Conservation (phyloP, 176 grass and related monocot genomes). For the Aegilops umbellulata region DNA sequence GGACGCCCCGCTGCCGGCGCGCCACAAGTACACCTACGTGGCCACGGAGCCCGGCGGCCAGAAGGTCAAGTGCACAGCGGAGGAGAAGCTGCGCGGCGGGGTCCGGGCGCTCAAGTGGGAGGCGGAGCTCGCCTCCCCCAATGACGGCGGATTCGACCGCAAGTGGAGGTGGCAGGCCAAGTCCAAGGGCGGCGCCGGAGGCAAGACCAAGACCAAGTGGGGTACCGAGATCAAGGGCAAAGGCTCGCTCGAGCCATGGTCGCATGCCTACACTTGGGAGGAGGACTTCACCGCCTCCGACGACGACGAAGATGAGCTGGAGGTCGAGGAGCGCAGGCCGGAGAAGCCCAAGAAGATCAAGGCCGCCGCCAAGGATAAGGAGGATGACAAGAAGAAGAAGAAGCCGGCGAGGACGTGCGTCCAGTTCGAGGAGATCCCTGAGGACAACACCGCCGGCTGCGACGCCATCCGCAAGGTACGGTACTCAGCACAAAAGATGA, state of each 20-base stretch:
- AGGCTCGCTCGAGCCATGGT: conserved; percentile 47
- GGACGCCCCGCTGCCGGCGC: neutral
- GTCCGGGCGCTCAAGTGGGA: no score
- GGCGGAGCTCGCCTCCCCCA: conserved; percentile 49
- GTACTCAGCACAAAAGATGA: neutral
- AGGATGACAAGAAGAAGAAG: conserved; percentile 32
- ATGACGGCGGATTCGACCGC: conserved; percentile 70
- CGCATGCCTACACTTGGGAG: conserved; percentile 62
- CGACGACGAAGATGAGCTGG: no score
- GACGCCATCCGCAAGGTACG: conserved; percentile 56
- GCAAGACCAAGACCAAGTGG: conserved; percentile 62
- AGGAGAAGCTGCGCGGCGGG: conserved; percentile 46
- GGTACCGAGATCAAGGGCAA: conserved; percentile 71
- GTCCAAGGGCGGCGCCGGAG: neutral
- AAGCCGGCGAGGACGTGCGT: conserved; percentile 28
- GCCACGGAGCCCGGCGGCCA: conserved; percentile 42
- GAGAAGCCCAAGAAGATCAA: conserved; percentile 8
- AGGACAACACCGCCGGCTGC: conserved; percentile 36
- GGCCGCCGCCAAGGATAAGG: neutral
- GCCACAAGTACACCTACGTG: conserved; percentile 62
- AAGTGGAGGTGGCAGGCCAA: conserved; percentile 81
- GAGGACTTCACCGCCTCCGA: conserved; percentile 33
- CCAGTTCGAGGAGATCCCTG: conserved; percentile 57
- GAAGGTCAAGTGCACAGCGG: conserved; percentile 73
- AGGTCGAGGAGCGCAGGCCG: no score